These are phyloP conservation scores for Candida golubevii DNA, from an alignment of 805 yeast genomes.

Conservation along the genomic window DNA sequence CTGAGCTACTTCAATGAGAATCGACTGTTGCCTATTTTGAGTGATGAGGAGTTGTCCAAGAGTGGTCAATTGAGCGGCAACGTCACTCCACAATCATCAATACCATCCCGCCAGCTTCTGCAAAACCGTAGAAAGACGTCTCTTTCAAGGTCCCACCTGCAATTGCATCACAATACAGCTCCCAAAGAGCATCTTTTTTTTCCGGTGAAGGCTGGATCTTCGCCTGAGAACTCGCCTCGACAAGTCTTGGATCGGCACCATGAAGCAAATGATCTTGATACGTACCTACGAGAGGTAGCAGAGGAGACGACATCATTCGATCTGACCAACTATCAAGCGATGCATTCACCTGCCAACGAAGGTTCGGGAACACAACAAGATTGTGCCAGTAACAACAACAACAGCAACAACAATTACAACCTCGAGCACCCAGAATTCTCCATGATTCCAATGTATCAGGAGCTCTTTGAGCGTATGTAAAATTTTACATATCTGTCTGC, in stretches of 20 bases:
- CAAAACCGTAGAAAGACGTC: conserved; percentile 15
- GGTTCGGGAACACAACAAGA: not conserved
- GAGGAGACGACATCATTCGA: conserved; percentile 3
- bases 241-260: conserved; percentile 1
- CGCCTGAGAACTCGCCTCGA: conserved; percentile 7
- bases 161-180: conserved; percentile 8
- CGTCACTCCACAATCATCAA: conserved; percentile 12
- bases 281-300: conserved; percentile 11
- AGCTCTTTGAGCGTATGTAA: conserved; percentile 10
- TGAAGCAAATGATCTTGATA: conserved; percentile 3
- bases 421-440: conserved; percentile 6
- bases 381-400: not conserved
- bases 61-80: conserved; percentile 3
- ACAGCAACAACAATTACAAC: conserved; percentile 3
- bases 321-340: not conserved
- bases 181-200: conserved; percentile 3
- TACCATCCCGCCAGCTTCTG: conserved; percentile 17
- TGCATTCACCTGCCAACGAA: not conserved
- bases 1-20: conserved; percentile 11
- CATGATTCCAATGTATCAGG: conserved; percentile 14
- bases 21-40: conserved; percentile 14
- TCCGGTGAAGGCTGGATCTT: conserved; percentile 6
- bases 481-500: not conserved
- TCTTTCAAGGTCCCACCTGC: conserved; percentile 14
- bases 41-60: conserved; percentile 13